Percentiles rank a stretch among this genome's conserved stretches.
These are phyloP conservation scores for Ascochyta viciae-villosae DNA, from an alignment of 2,329 filamentous ascomycete genomes.

Conservation along the genomic window DNA sequence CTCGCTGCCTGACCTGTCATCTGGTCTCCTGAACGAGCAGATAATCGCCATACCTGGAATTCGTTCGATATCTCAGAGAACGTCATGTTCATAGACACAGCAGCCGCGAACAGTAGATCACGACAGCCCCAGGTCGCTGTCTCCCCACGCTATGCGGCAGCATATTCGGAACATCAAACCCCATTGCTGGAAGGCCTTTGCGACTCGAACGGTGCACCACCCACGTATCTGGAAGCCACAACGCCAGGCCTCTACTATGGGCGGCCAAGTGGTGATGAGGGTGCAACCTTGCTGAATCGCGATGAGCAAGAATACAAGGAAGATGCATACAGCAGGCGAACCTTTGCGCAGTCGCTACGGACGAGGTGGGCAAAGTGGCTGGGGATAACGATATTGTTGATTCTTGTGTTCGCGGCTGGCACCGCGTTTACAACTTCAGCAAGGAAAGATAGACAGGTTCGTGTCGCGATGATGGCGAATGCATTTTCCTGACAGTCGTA, in stretches of 20 bases:
- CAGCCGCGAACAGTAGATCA: conserved; percentile 37
- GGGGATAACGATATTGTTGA: conserved; percentile 26
- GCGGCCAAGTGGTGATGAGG: conserved; percentile 40
- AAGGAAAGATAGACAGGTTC: conserved; percentile 30
- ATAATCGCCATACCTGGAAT: not conserved
- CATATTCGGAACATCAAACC: conserved; percentile 28
- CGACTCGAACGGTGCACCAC: conserved; percentile 32
- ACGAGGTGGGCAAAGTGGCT: conserved; percentile 33
- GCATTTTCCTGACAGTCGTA: not conserved
- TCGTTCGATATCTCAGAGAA: not conserved
- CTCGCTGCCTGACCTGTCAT: conserved; percentile 9
- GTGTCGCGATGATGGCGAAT: not conserved
- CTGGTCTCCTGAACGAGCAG: not conserved
- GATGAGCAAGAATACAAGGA: conserved; percentile 34
- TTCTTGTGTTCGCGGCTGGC: conserved; percentile 33
- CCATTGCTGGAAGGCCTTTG: conserved; percentile 37
- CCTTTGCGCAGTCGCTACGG: conserved; percentile 28
- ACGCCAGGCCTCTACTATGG: conserved; percentile 41
- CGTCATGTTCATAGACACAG: conserved; percentile 45
- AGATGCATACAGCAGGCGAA: conserved; percentile 28
- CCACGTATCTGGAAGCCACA: conserved; percentile 45
- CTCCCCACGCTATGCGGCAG: conserved; percentile 18
- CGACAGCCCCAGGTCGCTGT: conserved; percentile 28
- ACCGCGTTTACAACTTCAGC: conserved; percentile 26
- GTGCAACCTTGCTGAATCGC: conserved; percentile 32